Conservation (phyloP, 164 flowering plant genomes). For the Buxus sempervirens region DNA sequence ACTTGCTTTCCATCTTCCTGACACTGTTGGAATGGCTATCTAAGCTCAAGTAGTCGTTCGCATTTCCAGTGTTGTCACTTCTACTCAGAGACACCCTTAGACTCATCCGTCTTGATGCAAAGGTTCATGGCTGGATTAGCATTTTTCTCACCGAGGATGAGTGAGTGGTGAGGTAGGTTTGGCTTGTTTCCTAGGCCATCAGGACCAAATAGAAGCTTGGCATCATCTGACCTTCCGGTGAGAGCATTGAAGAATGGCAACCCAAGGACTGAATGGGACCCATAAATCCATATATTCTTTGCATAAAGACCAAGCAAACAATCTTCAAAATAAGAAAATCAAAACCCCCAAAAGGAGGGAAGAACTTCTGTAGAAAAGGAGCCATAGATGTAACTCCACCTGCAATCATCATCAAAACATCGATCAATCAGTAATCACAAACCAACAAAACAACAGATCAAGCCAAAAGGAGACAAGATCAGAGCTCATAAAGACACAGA, state of each 20-base stretch:
- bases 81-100: background rate
- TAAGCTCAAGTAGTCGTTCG: conserved; percentile 57
- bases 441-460: no score
- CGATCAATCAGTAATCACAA: no score
- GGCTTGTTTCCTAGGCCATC: conserved; percentile 45
- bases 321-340: no score
- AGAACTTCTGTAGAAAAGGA: no score
- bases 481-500: no score
- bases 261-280: no score
- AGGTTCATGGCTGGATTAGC: conserved; percentile 13
- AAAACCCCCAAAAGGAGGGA: no score
- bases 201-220: conserved; percentile 55
- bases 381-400: conserved; percentile 35
- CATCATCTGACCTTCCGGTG: conserved; percentile 49
- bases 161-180: conserved; percentile 29
- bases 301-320: no score
- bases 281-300: no score
- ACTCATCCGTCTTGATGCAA: background rate
- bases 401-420: no score
- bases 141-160: conserved; percentile 22
- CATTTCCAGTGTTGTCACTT: conserved; percentile 12
- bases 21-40: conserved; percentile 33
- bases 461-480: no score
- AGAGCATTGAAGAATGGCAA: conserved; percentile 63
- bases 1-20: conserved; percentile 43